Base-by-base conservation (phyloP, 2,329 filamentous ascomycete species). In the Colletotrichum sp. region DNA sequence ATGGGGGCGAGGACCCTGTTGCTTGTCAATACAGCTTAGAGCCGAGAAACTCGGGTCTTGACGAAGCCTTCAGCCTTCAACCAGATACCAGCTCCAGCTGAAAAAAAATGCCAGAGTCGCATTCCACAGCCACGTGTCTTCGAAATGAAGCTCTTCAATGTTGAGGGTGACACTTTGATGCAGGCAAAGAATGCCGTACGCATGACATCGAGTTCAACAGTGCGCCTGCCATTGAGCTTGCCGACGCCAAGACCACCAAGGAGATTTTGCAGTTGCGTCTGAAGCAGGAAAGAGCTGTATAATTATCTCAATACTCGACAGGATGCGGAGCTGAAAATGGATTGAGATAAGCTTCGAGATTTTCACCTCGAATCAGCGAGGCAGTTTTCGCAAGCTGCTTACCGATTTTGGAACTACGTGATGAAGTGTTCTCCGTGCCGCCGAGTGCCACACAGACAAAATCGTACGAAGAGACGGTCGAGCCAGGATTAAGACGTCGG, bases 301-400 rank as follows among this genome's bases (percentile, higher is more conserved):
- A 24, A 34, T 1, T 10, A 61, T 12, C 6, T 61, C 12, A 34
- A 61, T 30, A 1, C 7, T 12, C 58, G 30, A 1, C 28, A 30
- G 1, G 18, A 61, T 30, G 0, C 30, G 1, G 18, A 24, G 18
- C 78, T 88, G 2, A 86, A 87, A 67, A 84, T 83, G 57, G 84
- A 80, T 8, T 80, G 83, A 12, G 84, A 86, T 77, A 77, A 82
- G 63, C 82, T 87, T 10, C 81, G 80, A 8, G 86, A 87, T 72
- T 85, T 80, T 2, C 84, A 85, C 72, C 78, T 88, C 5, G 82
- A 85, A 32, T 34, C 28, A 21, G 6, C 28, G 12, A n/a, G 30
- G 28, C 16, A 13, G 18, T 24, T 6, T 36, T 36, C 58, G 30
- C 58, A 63, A 28, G 4, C 30, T 2, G 18, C 9, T 15, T 9